A percentile compares a stretch with the other conserved stretches of the same genome.
Evolutionary conservation across 768 basidiomycete genomes (phyloP).

Genomic region (Boletus edulis): DNA sequence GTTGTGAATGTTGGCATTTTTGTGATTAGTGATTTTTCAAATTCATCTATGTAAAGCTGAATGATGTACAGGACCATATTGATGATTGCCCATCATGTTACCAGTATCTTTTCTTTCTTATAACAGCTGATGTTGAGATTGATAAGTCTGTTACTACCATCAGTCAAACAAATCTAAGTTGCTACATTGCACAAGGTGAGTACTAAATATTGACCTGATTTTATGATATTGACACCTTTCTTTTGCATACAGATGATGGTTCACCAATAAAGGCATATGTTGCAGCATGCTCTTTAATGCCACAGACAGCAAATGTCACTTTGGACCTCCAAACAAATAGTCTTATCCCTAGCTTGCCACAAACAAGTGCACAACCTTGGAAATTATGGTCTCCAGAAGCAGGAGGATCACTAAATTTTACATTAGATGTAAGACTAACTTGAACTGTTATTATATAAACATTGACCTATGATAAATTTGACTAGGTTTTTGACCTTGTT

Average conservation of each 20-base stretch:
- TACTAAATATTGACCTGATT: background rate
- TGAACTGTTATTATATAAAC: no score
- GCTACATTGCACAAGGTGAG: background rate
- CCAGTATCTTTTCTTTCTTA: slow-evolving; percentile 4
- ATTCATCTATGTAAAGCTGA: background rate
- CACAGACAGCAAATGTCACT: background rate
- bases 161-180: background rate
- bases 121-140: slow-evolving; percentile 5
- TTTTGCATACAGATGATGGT: background rate
- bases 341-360: background rate
- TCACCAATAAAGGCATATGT: background rate
- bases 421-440: background rate
- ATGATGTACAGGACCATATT: background rate
- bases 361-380: background rate
- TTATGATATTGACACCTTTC: background rate
- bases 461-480: background rate
- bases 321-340: slow-evolving; percentile 3
- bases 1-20: background rate
- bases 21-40: background rate
- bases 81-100: background rate
- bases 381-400: background rate
- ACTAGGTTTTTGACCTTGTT: background rate
- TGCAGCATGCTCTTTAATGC: slow-evolving; percentile 8
- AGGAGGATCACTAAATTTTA: background rate
- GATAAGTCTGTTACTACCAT: background rate